Percentiles rank a stretch among this genome's conserved stretches.
These are phyloP conservation scores for Thyridium curvatum DNA, from an alignment of 2,329 filamentous ascomycete species.

Conservation along the genomic window DNA sequence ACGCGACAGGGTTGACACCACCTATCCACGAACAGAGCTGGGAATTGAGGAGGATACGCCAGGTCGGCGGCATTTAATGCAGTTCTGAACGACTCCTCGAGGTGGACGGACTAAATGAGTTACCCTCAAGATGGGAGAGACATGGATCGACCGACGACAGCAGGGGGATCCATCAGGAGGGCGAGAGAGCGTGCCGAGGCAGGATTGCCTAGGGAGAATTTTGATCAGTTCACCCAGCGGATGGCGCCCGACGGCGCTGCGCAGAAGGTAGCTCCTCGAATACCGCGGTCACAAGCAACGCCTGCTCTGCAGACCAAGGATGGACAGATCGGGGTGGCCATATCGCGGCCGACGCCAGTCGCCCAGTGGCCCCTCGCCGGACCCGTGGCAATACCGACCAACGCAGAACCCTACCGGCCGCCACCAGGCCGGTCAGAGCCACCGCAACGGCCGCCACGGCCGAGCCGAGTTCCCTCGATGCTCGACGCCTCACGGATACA, in stretches of 20 bases:
- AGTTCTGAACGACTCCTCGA: conserved; percentile 9
- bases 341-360: conserved; percentile 45
- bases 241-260: conserved; percentile 3
- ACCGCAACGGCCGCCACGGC: conserved; percentile 53
- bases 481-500: conserved; percentile 49
- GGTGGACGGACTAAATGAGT: conserved; percentile 40
- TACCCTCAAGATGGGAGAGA: conserved; percentile 46
- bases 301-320: conserved; percentile 27
- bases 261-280: conserved; percentile 9
- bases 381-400: conserved; percentile 21
- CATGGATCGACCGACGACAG: conserved; percentile 38
- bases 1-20: too few relatives aligned
- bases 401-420: conserved; percentile 40
- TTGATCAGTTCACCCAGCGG: conserved; percentile 15
- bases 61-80: conserved; percentile 12
- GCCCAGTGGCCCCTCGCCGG: conserved; percentile 49
- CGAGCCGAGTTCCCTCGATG: conserved; percentile 53
- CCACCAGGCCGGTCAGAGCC: conserved; percentile 43
- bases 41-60: conserved; percentile 16
- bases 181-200: conserved; percentile 47
- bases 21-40: conserved; percentile 5
- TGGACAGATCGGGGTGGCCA: conserved; percentile 35
- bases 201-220: conserved; percentile 25
- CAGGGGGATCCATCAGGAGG: conserved; percentile 44
- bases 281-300: conserved; percentile 24